Evolutionary conservation across 2,329 filamentous ascomycete species (phyloP).

Genomic region (Lasiodiplodia hormozganensis): DNA sequence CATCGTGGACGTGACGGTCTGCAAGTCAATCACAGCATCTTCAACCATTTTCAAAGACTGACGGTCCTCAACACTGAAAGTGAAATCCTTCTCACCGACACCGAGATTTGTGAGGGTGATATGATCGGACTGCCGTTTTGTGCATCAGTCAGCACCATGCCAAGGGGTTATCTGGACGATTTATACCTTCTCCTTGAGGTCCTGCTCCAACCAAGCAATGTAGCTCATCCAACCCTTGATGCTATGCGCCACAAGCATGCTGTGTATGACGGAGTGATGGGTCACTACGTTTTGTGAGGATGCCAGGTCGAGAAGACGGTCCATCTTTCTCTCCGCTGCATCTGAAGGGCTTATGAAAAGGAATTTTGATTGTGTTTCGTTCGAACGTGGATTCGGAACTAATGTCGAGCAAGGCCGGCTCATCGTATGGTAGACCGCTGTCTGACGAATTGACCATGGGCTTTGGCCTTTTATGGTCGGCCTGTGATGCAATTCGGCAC

Average conservation of each 20-base stretch:
- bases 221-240: constrained; percentile 30
- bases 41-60: constrained; percentile 29
- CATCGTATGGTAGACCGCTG: constrained; percentile 28
- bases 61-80: constrained; percentile 30
- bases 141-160: too few relatives aligned
- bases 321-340: constrained; percentile 2
- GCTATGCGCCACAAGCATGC: constrained; percentile 26
- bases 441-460: constrained; percentile 32
- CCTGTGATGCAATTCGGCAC: constrained; percentile 27
- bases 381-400: too few relatives aligned
- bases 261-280: background rate
- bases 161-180: too few relatives aligned
- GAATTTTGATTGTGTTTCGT: constrained; percentile 15
- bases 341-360: constrained; percentile 30
- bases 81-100: constrained; percentile 7
- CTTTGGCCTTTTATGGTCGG: constrained; percentile 16
- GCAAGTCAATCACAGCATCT: constrained; percentile 27
- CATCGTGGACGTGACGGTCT: constrained; percentile 26
- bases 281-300: background rate
- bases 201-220: constrained; percentile 30
- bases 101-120: constrained; percentile 25
- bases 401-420: too few relatives aligned
- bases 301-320: background rate
- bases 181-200: constrained; percentile 28
- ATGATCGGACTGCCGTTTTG: constrained; percentile 10